These are phyloP conservation scores for Populus tomentosa DNA, from an alignment of 441 rosid genomes.

Conservation along the genomic window DNA sequence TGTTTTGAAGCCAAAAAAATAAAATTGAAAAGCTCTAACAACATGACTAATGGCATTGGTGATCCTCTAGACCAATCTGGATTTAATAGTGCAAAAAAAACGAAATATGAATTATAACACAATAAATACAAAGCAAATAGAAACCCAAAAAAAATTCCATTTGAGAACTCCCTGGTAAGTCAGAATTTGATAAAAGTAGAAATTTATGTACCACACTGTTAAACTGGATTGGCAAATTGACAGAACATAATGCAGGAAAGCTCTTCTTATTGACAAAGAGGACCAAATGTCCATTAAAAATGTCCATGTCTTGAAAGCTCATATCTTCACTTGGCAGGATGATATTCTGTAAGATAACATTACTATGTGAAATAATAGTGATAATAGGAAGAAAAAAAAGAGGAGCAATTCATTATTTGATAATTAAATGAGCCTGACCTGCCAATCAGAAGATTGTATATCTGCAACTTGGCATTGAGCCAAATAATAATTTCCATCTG, in stretches of 20 bases:
- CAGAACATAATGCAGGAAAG: slow-evolving; percentile 56
- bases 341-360: slow-evolving; percentile 41
- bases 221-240: slow-evolving; percentile 54
- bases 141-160: background rate
- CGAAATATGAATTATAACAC: background rate
- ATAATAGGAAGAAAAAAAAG: background rate
- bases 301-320: slow-evolving; percentile 79
- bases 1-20: background rate
- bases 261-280: slow-evolving; percentile 56
- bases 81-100: background rate
- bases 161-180: background rate
- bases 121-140: slow-evolving; percentile 3
- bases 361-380: slow-evolving; percentile 10
- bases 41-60: background rate
- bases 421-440: slow-evolving; percentile 35
- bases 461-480: slow-evolving; percentile 50
- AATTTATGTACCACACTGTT: slow-evolving; percentile 40
- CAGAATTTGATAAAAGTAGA: slow-evolving; percentile 7
- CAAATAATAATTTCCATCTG: slow-evolving; percentile 56
- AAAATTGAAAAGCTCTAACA: background rate
- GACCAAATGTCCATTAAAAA: slow-evolving; percentile 70
- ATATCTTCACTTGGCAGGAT: slow-evolving; percentile 59
- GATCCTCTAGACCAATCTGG: background rate
- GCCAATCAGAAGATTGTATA: slow-evolving; percentile 45
- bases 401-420: background rate